phyloP scores from a whole-genome alignment of 306 rosid genomes.

The Adenanthera pavonina region DNA sequence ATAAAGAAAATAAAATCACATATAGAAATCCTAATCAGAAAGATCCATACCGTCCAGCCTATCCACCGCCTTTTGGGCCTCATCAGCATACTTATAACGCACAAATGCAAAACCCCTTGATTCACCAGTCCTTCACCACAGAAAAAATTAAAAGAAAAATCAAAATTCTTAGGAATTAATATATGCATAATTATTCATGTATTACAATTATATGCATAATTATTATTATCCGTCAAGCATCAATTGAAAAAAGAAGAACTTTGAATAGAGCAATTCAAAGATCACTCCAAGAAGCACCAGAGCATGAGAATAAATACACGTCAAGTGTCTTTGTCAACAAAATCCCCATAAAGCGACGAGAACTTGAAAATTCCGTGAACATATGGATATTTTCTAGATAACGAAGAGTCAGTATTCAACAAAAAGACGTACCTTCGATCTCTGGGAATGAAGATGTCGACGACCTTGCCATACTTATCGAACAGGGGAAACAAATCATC shows the following conservation, averaged over 20 bases:
- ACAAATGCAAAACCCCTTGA: slow-evolving; percentile 95
- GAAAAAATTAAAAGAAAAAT: background rate
- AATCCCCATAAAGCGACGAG: background rate
- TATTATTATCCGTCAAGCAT: background rate
- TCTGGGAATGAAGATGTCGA: slow-evolving; percentile 89
- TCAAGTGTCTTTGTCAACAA: background rate
- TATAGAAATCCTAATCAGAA: background rate
- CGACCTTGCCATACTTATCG: slow-evolving; percentile 89
- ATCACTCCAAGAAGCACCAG: background rate
- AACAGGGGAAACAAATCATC: slow-evolving; percentile 88
- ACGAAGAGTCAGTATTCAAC: background rate
- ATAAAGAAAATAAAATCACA: background rate
- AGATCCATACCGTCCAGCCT: slow-evolving; percentile 72
- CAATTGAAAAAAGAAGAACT: background rate
- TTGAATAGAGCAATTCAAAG: background rate
- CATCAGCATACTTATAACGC: slow-evolving; percentile 90
- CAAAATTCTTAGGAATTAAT: background rate
- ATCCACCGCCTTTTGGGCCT: slow-evolving; percentile 88
- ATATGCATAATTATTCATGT: background rate
- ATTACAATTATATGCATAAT: too few relatives aligned
- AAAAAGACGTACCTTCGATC: slow-evolving; percentile 69
- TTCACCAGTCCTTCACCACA: slow-evolving; percentile 71
- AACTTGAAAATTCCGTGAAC: background rate
- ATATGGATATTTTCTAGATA: background rate
- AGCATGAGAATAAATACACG: background rate